Evolutionary conservation across 2,329 filamentous ascomycete species (phyloP).

Genomic region (Colletotrichum trifolii): DNA sequence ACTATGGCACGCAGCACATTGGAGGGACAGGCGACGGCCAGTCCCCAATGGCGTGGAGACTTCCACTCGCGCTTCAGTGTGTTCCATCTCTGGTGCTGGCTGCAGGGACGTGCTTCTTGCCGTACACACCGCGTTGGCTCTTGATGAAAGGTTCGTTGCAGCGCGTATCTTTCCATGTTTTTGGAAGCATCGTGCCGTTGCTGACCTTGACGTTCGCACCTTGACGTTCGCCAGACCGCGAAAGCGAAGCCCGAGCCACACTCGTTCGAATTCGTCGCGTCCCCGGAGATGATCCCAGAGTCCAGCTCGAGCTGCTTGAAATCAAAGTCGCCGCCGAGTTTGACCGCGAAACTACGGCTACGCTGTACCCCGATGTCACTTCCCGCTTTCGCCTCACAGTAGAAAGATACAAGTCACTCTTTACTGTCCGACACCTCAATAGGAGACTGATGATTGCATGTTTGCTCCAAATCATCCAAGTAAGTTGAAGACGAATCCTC

Average conservation of each 20-base stretch:
- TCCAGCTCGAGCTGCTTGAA: conserved; percentile 46
- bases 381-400: neutral
- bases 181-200: neutral
- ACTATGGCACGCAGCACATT: conserved; percentile 54
- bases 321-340: conserved; percentile 53
- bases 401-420: conserved; percentile 44
- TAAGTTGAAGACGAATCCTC: no score
- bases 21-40: conserved; percentile 57
- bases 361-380: conserved; percentile 42
- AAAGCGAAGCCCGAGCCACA: conserved; percentile 45
- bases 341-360: conserved; percentile 44
- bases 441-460: conserved; percentile 55
- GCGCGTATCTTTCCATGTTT: neutral
- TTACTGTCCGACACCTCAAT: conserved; percentile 45
- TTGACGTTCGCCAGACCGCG: conserved; percentile 21
- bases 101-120: conserved; percentile 64
- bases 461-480: conserved; percentile 61
- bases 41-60: conserved; percentile 55
- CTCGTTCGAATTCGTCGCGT: conserved; percentile 48
- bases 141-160: conserved; percentile 42
- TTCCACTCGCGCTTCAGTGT: conserved; percentile 59
- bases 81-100: conserved; percentile 65
- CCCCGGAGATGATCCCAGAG: conserved; percentile 43
- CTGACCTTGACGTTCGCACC: no score
- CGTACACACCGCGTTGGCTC: conserved; percentile 49